Percentiles rank a stretch among this genome's conserved stretches.
Conservation (phyloP, 306 rosid genomes). For the Senna tora region DNA sequence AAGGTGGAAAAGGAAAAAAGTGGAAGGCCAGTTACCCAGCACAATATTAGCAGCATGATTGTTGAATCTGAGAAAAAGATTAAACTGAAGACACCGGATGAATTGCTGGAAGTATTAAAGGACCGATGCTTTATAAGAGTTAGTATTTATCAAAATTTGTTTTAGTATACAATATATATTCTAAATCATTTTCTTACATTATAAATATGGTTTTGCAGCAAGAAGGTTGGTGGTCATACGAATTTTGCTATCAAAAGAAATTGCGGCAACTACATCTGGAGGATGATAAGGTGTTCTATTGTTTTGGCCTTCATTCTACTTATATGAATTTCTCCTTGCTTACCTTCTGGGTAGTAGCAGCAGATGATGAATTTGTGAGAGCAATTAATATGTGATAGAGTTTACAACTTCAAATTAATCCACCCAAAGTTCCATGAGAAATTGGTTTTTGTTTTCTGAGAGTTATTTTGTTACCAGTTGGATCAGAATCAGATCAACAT, state of each 20-base stretch:
- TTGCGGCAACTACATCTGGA: constrained; percentile 87
- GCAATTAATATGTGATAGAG: constrained; percentile 17
- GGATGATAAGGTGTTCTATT: constrained; percentile 70
- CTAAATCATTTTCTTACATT: constrained; percentile 32
- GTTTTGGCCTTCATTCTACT: constrained; percentile 25
- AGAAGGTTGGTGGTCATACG: constrained; percentile 99
- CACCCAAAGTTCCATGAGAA: constrained; percentile 8
- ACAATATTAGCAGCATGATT: constrained; percentile 81
- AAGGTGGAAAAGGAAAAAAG: constrained; percentile 80
- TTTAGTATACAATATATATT: neutral
- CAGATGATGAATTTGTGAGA: constrained; percentile 16
- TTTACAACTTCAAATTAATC: constrained; percentile 14
- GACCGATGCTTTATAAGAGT: constrained; percentile 78
- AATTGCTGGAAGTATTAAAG: constrained; percentile 81
- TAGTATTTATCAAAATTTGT: constrained; percentile 39
- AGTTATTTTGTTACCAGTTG: constrained; percentile 23
- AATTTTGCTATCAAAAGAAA: constrained; percentile 82
- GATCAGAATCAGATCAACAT: neutral
- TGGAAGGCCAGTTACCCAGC: constrained; percentile 62
- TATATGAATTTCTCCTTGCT: constrained; percentile 7
- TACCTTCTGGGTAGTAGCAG: constrained; percentile 20
- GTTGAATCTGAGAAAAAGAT: constrained; percentile 77
- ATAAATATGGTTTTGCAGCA: constrained; percentile 62
- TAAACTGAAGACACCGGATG: constrained; percentile 93
- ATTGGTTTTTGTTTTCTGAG: constrained; percentile 1